Percentiles rank a stretch among this genome's conserved stretches.
Conservation (phyloP, 179 eudicot species). For the Camellia oleifera region DNA sequence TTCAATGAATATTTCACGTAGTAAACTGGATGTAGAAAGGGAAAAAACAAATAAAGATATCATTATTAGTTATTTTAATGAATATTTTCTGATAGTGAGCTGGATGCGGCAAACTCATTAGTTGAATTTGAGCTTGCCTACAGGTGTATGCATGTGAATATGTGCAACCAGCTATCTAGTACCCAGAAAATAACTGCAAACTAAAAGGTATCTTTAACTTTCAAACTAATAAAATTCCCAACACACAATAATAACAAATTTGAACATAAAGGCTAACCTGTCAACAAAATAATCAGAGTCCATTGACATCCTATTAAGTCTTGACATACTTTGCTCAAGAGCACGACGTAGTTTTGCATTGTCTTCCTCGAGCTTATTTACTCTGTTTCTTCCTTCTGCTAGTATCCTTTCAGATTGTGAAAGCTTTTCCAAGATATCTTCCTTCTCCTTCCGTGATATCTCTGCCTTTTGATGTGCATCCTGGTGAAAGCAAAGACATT, state of each 20-base stretch:
- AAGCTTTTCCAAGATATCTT: slow-evolving; percentile 55
- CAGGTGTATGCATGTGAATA: not conserved
- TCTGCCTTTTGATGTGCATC: slow-evolving; percentile 66
- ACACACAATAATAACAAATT: not conserved
- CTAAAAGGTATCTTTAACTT: not conserved
- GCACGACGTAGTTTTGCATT: slow-evolving; percentile 89
- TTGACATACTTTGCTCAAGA: slow-evolving; percentile 97
- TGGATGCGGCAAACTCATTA: not conserved
- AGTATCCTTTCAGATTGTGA: slow-evolving; percentile 55
- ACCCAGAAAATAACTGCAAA: not conserved
- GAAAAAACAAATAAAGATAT: not conserved
- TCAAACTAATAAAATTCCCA: not conserved
- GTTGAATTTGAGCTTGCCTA: not conserved
- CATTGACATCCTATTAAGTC: slow-evolving; percentile 94
- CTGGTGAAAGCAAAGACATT: slow-evolving; percentile 39
- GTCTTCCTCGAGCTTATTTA: slow-evolving; percentile 87
- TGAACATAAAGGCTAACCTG: slow-evolving; percentile 50
- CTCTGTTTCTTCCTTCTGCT: slow-evolving; percentile 65
- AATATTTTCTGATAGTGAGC: not conserved
- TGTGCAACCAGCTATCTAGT: not conserved
- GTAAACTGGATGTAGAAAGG: not conserved
- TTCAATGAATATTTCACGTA: not conserved
- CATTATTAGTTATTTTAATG: not conserved
- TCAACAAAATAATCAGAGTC: slow-evolving; percentile 97
- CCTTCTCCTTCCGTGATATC: slow-evolving; percentile 62